These are phyloP conservation scores for Eragrostis nindensis DNA, from an alignment of 176 grass and related monocot species.

Conservation along the genomic window DNA sequence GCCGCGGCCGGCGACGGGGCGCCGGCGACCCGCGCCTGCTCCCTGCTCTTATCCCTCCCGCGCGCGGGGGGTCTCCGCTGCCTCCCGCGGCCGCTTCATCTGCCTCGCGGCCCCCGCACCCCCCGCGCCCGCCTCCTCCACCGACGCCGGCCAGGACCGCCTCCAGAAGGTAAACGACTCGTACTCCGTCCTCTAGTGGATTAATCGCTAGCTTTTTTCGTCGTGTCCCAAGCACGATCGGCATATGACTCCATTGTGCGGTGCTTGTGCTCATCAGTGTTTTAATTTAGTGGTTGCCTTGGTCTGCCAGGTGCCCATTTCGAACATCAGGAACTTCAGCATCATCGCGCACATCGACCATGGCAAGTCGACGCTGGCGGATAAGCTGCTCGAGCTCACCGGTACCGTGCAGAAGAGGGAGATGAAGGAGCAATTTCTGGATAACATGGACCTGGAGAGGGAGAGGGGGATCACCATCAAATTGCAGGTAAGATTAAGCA, in stretches of 20 bases:
- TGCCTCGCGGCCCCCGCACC: slow-evolving; percentile 51
- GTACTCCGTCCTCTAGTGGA: no score
- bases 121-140: slow-evolving; percentile 28
- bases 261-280: not conserved
- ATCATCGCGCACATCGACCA: slow-evolving; percentile 99
- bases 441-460: slow-evolving; percentile 98
- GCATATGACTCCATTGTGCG: not conserved
- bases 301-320: slow-evolving; percentile 77
- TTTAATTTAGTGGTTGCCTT: not conserved
- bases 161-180: slow-evolving; percentile 63
- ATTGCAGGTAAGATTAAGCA: slow-evolving; percentile 57
- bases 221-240: not conserved
- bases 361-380: slow-evolving; percentile 94
- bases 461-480: slow-evolving; percentile 99
- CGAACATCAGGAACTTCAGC: slow-evolving; percentile 95
- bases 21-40: not conserved
- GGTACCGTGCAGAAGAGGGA: slow-evolving; percentile 94
- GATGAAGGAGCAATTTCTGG: slow-evolving; percentile 97
- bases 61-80: slow-evolving; percentile 6
- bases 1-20: slow-evolving; percentile 20
- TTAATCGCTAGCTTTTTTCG: not conserved
- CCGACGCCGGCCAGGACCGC: slow-evolving; percentile 67
- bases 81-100: slow-evolving; percentile 37
- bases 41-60: not conserved
- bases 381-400: slow-evolving; percentile 86